Base-by-base conservation (phyloP, 2,329 filamentous ascomycete species). In the Chaetomiaceae sp. region DNA sequence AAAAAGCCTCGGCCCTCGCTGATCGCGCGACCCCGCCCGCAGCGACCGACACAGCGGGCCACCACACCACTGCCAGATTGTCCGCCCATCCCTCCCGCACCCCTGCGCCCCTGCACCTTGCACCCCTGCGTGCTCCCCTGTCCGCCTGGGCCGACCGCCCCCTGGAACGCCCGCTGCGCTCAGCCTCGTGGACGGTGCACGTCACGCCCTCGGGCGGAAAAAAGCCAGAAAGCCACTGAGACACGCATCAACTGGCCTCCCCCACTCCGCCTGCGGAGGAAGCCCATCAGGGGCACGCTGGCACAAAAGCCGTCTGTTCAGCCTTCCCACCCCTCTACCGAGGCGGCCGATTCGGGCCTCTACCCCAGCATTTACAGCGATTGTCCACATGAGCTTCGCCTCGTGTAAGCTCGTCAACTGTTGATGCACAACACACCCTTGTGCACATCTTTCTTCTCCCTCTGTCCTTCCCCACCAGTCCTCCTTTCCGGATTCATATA, bases 101-200 rank as follows among this genome's bases (percentile, higher is more conserved):
- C 54, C 43, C 44, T 38, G 38, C 49, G 29, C 37, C 40, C 33
- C 35, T 44, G 14, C 34, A 5, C 48, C 50, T n/a, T n/a, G n/a
- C n/a, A n/a, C n/a, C n/a, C n/a, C n/a, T n/a, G n/a, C n/a, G n/a
- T n/a, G n/a, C n/a, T n/a, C n/a, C 58, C 56, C 55, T 58, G 55
- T 56, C 56, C 55, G 47, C 53, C 57, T 57, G 52, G 49, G 46
- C 35, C 44, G 49, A 35, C 54, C 47, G 49, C 54, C 54, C 47
- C 52, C 52, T 52, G 51, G 56, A 52, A 55, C 47, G 52, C 55
- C 54, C 40, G 36, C 48, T 43, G 20, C 44, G 42, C 57, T 68
- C 67, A 69, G 67, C 68, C 68, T 69, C 68, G 65, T 67, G 64
- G 58, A 60, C 60, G 43, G 56, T 58, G 52, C 68, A 69, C 66